Evolutionary conservation across 306 rosid genomes (phyloP).

Genomic region (Glycine soja): DNA sequence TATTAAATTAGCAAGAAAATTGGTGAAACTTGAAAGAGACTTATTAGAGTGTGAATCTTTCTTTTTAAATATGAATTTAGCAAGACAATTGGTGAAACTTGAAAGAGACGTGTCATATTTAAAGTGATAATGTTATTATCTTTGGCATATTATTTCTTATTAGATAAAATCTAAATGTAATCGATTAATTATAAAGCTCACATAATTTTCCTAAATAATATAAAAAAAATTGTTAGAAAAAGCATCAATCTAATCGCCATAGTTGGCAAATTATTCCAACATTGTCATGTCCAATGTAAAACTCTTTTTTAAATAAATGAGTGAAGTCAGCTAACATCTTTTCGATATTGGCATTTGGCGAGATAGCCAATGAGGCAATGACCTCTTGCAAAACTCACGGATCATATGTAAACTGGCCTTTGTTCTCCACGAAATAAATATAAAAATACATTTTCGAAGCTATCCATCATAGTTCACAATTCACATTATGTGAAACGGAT

Average conservation of each 20-base stretch:
- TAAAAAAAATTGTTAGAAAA: background rate
- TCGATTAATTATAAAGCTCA: too few relatives aligned
- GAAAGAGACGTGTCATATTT: too few relatives aligned
- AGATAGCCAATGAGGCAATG: background rate
- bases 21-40: too few relatives aligned
- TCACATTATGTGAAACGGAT: background rate
- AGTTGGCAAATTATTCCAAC: background rate
- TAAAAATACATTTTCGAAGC: background rate
- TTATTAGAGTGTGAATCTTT: too few relatives aligned
- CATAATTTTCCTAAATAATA: background rate
- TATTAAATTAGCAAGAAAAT: too few relatives aligned
- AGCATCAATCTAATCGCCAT: background rate
- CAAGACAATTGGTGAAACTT: too few relatives aligned
- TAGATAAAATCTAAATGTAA: too few relatives aligned
- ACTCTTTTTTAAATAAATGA: background rate
- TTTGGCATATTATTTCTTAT: too few relatives aligned
- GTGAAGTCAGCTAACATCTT: background rate
- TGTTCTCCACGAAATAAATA: background rate
- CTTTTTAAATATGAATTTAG: too few relatives aligned
- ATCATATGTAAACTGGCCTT: background rate
- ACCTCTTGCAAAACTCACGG: background rate
- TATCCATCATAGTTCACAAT: background rate
- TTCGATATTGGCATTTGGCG: background rate
- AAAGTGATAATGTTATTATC: too few relatives aligned
- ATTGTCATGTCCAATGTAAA: background rate